A percentile compares a stretch with the other conserved stretches of the same genome.
Conservation (phyloP, 495 filamentous ascomycete species). For the Podospora appendiculata region DNA sequence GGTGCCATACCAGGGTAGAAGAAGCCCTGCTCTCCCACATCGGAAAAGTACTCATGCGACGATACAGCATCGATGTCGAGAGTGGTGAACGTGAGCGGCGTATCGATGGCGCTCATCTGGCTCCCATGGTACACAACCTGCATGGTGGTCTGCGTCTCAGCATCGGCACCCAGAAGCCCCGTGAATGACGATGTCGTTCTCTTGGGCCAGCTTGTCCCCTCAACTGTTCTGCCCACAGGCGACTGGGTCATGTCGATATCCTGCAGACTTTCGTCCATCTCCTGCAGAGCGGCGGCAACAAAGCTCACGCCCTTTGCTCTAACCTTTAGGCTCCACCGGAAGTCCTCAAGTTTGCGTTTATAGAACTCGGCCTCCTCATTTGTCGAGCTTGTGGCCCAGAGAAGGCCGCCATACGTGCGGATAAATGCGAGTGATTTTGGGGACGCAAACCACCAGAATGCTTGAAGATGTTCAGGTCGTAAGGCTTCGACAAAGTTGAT, state of each 20-base stretch:
- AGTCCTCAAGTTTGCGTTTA: conserved; percentile 59
- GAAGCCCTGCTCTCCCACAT: conserved; percentile 6
- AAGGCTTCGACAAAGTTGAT: conserved; percentile 51
- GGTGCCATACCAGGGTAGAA: conserved; percentile 3
- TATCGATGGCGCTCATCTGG: neutral
- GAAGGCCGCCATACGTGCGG: conserved; percentile 54
- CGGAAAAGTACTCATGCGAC: conserved; percentile 6
- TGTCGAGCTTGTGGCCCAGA: conserved; percentile 58
- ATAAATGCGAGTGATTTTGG: conserved; percentile 55
- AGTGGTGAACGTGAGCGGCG: conserved; percentile 2
- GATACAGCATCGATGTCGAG: conserved; percentile 8
- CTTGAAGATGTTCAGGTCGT: conserved; percentile 50
- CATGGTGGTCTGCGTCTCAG: conserved; percentile 5
- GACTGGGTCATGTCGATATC: conserved; percentile 18
- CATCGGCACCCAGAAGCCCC: neutral
- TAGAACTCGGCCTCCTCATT: conserved; percentile 77
- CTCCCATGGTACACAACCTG: neutral
- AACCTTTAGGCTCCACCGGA: conserved; percentile 60
- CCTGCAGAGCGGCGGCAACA: conserved; percentile 13
- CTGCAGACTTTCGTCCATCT: conserved; percentile 22
- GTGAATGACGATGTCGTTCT: neutral
- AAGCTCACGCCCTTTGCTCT: conserved; percentile 20
- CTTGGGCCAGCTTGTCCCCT: neutral
- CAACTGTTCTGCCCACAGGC: neutral
- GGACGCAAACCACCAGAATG: conserved; percentile 58